These are phyloP conservation scores for Cystobasidiaceae sp. DNA, from an alignment of 1,284 basidiomycete species.

Conservation along the genomic window DNA sequence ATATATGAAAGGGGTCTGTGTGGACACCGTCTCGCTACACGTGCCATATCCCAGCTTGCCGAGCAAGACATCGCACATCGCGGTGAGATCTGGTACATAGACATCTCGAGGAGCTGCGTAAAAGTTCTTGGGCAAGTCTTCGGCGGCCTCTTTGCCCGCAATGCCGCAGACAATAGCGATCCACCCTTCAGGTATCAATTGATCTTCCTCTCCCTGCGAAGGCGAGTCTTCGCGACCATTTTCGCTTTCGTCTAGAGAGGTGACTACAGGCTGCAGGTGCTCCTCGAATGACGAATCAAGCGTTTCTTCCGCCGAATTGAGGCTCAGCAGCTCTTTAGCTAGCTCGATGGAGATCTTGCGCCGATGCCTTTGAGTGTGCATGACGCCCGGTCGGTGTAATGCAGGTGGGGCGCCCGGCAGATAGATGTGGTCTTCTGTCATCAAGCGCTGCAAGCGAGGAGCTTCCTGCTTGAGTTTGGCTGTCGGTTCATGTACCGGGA, in stretches of 20 bases:
- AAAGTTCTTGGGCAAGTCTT: slow-evolving; percentile 61
- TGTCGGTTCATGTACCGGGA: neutral
- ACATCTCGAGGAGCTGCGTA: slow-evolving; percentile 66
- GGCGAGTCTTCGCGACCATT: no score
- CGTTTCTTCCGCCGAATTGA: neutral
- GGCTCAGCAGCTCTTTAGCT: neutral
- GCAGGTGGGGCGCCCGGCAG: slow-evolving; percentile 52
- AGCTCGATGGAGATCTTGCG: slow-evolving; percentile 25
- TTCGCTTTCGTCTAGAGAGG: no score
- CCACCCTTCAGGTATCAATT: slow-evolving; percentile 60
- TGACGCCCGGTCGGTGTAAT: slow-evolving; percentile 36
- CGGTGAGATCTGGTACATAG: slow-evolving; percentile 73
- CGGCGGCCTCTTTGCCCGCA: slow-evolving; percentile 44
- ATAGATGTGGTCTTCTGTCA: slow-evolving; percentile 32
- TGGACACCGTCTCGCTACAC: slow-evolving; percentile 43
- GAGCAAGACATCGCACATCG: slow-evolving; percentile 65
- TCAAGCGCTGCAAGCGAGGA: slow-evolving; percentile 7
- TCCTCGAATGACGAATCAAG: no score
- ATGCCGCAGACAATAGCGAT: slow-evolving; percentile 71
- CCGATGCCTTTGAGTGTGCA: neutral
- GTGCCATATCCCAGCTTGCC: slow-evolving; percentile 58
- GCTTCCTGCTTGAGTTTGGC: neutral
- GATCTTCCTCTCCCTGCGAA: slow-evolving; percentile 41
- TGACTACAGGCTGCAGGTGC: no score
- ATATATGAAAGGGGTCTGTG: slow-evolving; percentile 36